Conservation (phyloP, 148 eudicot species). For the Chenopodium berlandieri region DNA sequence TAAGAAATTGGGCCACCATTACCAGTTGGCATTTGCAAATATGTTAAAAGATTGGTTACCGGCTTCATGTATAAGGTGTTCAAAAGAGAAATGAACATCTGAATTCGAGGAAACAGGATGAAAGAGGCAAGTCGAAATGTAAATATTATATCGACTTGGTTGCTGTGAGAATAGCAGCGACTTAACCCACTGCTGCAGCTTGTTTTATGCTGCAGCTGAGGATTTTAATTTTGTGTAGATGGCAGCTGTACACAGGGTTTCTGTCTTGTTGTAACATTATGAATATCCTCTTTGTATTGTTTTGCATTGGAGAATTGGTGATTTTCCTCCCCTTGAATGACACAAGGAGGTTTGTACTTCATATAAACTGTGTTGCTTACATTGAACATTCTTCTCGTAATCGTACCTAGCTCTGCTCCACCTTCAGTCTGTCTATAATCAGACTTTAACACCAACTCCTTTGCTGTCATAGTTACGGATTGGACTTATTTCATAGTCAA, state of each 20-base stretch:
- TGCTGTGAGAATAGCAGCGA: conserved; percentile 17
- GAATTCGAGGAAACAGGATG: conserved; percentile 7
- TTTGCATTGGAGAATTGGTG: conserved; percentile 22
- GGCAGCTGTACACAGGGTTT: conserved; percentile 28
- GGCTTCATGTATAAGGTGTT: conserved; percentile 14
- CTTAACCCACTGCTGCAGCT: conserved; percentile 14
- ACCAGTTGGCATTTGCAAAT: conserved; percentile 12
- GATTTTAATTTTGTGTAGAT: conserved; percentile 23
- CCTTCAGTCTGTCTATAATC: neutral
- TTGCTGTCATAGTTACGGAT: neutral
- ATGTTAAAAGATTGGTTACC: conserved; percentile 8
- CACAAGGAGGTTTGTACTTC: conserved; percentile 19
- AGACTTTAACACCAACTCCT: neutral
- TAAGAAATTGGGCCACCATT: neutral
- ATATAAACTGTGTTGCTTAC: conserved; percentile 5
- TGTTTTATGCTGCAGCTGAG: conserved; percentile 24
- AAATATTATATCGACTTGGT: conserved; percentile 22
- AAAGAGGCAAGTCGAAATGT: conserved; percentile 11
- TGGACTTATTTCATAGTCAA: neutral
- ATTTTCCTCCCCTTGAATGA: conserved; percentile 24
- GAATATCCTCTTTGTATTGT: conserved; percentile 23
- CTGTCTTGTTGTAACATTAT: conserved; percentile 24
- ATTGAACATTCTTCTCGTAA: conserved; percentile 8
- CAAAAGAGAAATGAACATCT: conserved; percentile 11
- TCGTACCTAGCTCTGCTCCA: conserved; percentile 1